Evolutionary conservation across 2,329 filamentous ascomycete genomes (phyloP).

Genomic region (Raffaelea arxii): DNA sequence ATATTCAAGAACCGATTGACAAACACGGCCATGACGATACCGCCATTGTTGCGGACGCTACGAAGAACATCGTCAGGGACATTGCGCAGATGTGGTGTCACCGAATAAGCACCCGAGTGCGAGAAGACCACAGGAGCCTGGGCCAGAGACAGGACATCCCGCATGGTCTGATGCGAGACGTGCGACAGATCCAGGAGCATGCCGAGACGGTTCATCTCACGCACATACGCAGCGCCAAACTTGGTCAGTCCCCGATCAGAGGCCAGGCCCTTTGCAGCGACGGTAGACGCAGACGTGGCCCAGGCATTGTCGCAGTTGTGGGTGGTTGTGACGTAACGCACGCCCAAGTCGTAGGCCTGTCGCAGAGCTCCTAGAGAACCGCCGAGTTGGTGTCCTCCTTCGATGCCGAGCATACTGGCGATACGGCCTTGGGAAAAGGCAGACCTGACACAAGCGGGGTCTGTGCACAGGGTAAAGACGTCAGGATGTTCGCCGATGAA

Average conservation of each 20-base stretch:
- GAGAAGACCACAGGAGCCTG: constrained; percentile 2
- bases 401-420: constrained; percentile 18
- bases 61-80: constrained; percentile 29
- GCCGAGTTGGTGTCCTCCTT: constrained; percentile 16
- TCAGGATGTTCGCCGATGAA: constrained; percentile 1
- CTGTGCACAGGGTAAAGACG: not conserved
- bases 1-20: constrained; percentile 34
- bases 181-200: constrained; percentile 6
- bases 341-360: constrained; percentile 16
- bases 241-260: constrained; percentile 1
- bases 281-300: not conserved
- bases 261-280: not conserved
- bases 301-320: constrained; percentile 6
- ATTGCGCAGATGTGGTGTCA: constrained; percentile 19
- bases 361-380: constrained; percentile 11
- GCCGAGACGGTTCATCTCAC: constrained; percentile 6
- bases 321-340: constrained; percentile 15
- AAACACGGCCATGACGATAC: constrained; percentile 25
- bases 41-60: constrained; percentile 23
- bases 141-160: constrained; percentile 4
- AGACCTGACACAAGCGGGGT: constrained; percentile 4
- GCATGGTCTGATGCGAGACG: constrained; percentile 5
- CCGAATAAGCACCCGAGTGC: not conserved
- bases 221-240: not conserved
- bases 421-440: constrained; percentile 15